phyloP scores from a whole-genome alignment of 768 basidiomycete species.

The Leccinellum luteum region DNA sequence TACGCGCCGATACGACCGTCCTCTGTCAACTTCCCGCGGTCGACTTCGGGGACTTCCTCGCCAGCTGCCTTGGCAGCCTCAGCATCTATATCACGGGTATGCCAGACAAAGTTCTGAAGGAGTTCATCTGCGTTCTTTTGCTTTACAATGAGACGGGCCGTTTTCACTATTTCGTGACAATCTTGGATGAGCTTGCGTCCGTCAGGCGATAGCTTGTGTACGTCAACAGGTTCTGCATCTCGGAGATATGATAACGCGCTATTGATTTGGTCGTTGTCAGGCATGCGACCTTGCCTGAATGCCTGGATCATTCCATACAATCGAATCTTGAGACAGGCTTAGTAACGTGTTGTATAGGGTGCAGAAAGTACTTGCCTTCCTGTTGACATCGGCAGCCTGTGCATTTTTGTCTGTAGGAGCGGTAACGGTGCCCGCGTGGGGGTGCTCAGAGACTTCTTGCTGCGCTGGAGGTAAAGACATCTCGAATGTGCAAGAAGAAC shows the following conservation, averaged over 20 bases:
- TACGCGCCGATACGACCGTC: conserved; percentile 62
- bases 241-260: conserved; percentile 64
- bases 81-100: conserved; percentile 51
- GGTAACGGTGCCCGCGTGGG: conserved; percentile 57
- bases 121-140: conserved; percentile 91
- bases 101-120: conserved; percentile 88
- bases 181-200: conserved; percentile 78
- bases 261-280: conserved; percentile 80
- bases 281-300: conserved; percentile 74
- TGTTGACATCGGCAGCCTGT: conserved; percentile 73
- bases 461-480: conserved; percentile 69
- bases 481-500: neutral
- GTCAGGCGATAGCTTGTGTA: conserved; percentile 67
- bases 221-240: conserved; percentile 56
- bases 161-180: conserved; percentile 75
- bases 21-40: conserved; percentile 49
- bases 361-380: conserved; percentile 48
- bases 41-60: conserved; percentile 44
- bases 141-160: conserved; percentile 64
- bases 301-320: conserved; percentile 82
- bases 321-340: conserved; percentile 41
- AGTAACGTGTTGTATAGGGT: neutral
- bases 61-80: conserved; percentile 42
- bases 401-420: conserved; percentile 57
- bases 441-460: conserved; percentile 61